Percentiles rank a stretch among this genome's conserved stretches.
phyloP scores from a whole-genome alignment of 305 asterid genomes.

The Lippia alba region DNA sequence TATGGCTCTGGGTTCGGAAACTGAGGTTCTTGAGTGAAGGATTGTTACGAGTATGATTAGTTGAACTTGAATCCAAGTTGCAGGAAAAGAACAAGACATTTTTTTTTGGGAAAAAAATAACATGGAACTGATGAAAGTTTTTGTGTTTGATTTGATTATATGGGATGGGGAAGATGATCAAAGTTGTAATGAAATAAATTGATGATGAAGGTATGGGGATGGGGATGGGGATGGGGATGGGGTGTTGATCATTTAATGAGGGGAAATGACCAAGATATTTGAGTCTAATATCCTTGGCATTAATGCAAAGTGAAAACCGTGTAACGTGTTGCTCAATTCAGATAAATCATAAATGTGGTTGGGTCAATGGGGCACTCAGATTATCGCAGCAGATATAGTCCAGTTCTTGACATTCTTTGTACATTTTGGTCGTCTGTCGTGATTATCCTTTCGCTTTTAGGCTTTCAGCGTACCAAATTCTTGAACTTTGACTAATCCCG shows the following conservation, averaged over 20 bases:
- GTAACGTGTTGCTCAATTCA: not conserved
- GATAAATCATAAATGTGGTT: too few relatives aligned
- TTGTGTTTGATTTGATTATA: not conserved
- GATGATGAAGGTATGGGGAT: not conserved
- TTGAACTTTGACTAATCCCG: too few relatives aligned
- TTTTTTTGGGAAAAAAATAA: not conserved
- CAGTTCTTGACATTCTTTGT: too few relatives aligned
- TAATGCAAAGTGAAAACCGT: not conserved
- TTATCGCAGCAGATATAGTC: too few relatives aligned
- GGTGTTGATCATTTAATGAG: not conserved
- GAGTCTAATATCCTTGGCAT: too few relatives aligned
- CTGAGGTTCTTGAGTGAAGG: slow-evolving; percentile 3
- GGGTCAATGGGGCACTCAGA: too few relatives aligned
- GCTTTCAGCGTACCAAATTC: too few relatives aligned
- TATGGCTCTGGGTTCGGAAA: slow-evolving; percentile 59
- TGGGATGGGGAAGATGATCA: not conserved
- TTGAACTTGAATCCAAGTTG: not conserved
- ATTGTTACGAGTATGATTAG: slow-evolving; percentile 13
- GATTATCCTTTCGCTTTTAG: too few relatives aligned
- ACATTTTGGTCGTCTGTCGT: too few relatives aligned
- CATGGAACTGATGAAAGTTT: not conserved
- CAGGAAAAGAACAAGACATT: slow-evolving; percentile 18
- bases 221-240: not conserved
- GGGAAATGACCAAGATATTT: not conserved
- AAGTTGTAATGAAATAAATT: not conserved